phyloP scores from a whole-genome alignment of 805 yeast genomes.

The Ogataea pini region DNA sequence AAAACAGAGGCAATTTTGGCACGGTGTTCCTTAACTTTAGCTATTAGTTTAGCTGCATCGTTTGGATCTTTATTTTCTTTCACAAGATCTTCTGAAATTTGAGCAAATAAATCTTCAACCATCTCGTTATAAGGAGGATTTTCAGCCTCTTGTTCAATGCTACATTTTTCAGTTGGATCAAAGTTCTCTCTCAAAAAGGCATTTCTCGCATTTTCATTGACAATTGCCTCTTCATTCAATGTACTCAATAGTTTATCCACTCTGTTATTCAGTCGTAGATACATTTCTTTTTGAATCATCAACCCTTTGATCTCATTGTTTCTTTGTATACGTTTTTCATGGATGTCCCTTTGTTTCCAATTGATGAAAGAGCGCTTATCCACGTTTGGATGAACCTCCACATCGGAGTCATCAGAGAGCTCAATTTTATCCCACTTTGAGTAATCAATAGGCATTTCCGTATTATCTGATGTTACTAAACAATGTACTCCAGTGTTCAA shows the following conservation, averaged over 20 bases:
- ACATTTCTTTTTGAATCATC: conserved; percentile 79
- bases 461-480: not conserved
- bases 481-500: not conserved
- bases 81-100: conserved; percentile 60
- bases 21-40: conserved; percentile 59
- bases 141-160: conserved; percentile 37
- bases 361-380: conserved; percentile 89
- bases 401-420: conserved; percentile 92
- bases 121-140: conserved; percentile 81
- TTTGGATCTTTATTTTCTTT: conserved; percentile 50
- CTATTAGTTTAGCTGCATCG: conserved; percentile 37
- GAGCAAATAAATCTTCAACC: conserved; percentile 87
- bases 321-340: conserved; percentile 83
- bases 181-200: conserved; percentile 50
- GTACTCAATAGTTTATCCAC: conserved; percentile 61
- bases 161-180: conserved; percentile 59
- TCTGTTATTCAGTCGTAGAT: conserved; percentile 67
- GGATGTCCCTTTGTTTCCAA: conserved; percentile 98
- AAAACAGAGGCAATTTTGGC: conserved; percentile 68
- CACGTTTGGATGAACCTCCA: conserved; percentile 97
- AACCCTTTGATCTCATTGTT: conserved; percentile 75
- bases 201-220: conserved; percentile 36
- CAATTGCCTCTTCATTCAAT: conserved; percentile 43
- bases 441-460: conserved; percentile 66
- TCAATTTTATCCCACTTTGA: conserved; percentile 98